Percentiles rank a stretch among this genome's conserved stretches.
phyloP scores from a whole-genome alignment of 2,329 filamentous ascomycete genomes.

The Colletotrichum sp. region DNA sequence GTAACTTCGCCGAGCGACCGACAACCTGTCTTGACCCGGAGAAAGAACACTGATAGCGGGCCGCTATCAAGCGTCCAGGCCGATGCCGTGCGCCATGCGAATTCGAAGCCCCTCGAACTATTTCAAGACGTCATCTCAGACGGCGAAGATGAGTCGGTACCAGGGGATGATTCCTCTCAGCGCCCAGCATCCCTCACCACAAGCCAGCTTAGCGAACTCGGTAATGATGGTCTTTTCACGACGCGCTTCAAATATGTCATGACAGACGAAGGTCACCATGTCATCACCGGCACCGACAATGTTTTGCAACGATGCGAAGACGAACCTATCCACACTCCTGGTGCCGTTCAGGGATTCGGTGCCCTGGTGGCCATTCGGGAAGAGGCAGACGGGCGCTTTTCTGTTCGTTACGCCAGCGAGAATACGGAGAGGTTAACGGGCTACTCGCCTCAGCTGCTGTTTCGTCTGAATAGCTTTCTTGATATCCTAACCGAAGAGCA shows the following conservation, averaged over 20 bases:
- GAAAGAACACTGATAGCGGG: conserved; percentile 40
- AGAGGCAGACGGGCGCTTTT: conserved; percentile 69
- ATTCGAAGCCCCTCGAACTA: conserved; percentile 33
- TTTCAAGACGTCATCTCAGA: conserved; percentile 27
- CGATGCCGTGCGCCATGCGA: conserved; percentile 45
- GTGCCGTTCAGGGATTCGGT: conserved; percentile 82
- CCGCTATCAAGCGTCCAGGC: conserved; percentile 51
- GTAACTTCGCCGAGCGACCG: conserved; percentile 24
- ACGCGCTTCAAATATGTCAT: conserved; percentile 79
- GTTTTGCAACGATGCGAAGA: conserved; percentile 84
- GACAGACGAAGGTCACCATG: conserved; percentile 78
- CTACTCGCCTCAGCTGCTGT: conserved; percentile 78
- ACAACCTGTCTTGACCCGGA: conserved; percentile 25
- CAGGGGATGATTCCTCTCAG: background rate
- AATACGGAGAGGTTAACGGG: conserved; percentile 80
- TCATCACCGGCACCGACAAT: conserved; percentile 81
- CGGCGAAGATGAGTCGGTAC: conserved; percentile 25
- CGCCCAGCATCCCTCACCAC: background rate
- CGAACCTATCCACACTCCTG: conserved; percentile 88
- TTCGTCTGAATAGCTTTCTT: conserved; percentile 76
- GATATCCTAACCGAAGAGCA: conserved; percentile 86
- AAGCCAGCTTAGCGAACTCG: background rate
- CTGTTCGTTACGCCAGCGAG: conserved; percentile 79
- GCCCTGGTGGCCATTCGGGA: conserved; percentile 77
- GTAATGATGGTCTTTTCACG: conserved; percentile 54